Percentiles rank a stretch among this genome's conserved stretches.
These are phyloP conservation scores for Salvia hispanica DNA, from an alignment of 257 asterid species.

Conservation along the genomic window DNA sequence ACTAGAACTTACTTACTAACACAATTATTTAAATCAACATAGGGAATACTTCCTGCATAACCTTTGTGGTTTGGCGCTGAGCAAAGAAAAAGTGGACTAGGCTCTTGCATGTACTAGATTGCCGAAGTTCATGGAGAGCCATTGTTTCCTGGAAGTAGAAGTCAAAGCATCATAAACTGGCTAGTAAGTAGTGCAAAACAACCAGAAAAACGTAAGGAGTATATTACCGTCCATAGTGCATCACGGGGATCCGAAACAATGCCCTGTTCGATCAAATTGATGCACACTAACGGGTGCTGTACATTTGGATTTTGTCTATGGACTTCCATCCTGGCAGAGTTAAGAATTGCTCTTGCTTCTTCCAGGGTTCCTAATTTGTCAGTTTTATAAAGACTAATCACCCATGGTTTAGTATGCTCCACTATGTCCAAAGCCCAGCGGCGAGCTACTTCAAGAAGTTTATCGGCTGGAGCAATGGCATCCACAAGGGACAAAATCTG, in stretches of 20 bases:
- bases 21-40: not conserved
- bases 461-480: conserved; percentile 50
- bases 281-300: conserved; percentile 48
- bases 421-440: conserved; percentile 60
- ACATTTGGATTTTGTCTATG: conserved; percentile 48
- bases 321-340: conserved; percentile 44
- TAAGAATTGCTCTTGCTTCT: conserved; percentile 51
- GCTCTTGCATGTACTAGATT: conserved; percentile 59
- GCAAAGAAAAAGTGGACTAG: conserved; percentile 60
- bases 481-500: conserved; percentile 51
- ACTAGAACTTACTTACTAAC: not conserved
- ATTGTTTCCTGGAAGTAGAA: conserved; percentile 51
- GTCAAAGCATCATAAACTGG: conserved; percentile 23
- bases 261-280: conserved; percentile 59
- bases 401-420: conserved; percentile 48
- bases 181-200: conserved; percentile 3
- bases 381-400: conserved; percentile 48
- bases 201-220: conserved; percentile 7
- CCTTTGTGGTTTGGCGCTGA: conserved; percentile 56
- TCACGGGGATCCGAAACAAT: conserved; percentile 49
- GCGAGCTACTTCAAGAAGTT: conserved; percentile 53
- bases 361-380: conserved; percentile 52
- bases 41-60: conserved; percentile 31
- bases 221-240: conserved; percentile 53
- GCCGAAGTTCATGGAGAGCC: conserved; percentile 57